Evolutionary conservation across 306 rosid species (phyloP).

Genomic region (Vigna mungo): DNA sequence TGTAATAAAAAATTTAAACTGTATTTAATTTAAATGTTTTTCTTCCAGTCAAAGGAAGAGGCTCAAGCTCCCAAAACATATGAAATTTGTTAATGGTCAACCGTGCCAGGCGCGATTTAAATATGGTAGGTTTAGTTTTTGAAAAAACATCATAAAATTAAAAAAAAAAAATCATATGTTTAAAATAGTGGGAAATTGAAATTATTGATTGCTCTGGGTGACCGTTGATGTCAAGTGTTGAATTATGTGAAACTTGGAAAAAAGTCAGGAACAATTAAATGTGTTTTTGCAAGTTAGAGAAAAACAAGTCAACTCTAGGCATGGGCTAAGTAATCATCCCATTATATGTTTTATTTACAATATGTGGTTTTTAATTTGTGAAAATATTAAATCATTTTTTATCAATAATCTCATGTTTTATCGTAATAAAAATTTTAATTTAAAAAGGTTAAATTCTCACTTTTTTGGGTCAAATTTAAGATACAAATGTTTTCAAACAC

Average conservation of each 20-base stretch:
- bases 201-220: neutral
- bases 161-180: neutral
- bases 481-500: too few species aligned
- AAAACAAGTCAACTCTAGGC: neutral
- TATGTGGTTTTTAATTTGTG: too few species aligned
- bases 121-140: neutral
- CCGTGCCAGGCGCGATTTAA: neutral
- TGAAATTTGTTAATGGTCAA: neutral
- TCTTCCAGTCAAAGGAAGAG: neutral
- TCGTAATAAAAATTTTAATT: too few species aligned
- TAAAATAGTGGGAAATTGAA: neutral
- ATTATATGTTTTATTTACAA: too few species aligned
- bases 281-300: neutral
- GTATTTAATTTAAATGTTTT: neutral
- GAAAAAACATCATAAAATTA: neutral
- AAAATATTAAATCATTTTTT: too few species aligned
- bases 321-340: neutral
- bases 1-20: too few species aligned
- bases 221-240: constrained; percentile 5
- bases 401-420: too few species aligned
- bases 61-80: neutral
- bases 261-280: neutral
- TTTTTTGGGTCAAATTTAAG: too few species aligned
- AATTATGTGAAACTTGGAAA: neutral
- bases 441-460: too few species aligned